A percentile compares a stretch with the other conserved stretches of the same genome.
These are phyloP conservation scores for Citrus sp. DNA, from an alignment of 345 rosid species.

Conservation along the genomic window DNA sequence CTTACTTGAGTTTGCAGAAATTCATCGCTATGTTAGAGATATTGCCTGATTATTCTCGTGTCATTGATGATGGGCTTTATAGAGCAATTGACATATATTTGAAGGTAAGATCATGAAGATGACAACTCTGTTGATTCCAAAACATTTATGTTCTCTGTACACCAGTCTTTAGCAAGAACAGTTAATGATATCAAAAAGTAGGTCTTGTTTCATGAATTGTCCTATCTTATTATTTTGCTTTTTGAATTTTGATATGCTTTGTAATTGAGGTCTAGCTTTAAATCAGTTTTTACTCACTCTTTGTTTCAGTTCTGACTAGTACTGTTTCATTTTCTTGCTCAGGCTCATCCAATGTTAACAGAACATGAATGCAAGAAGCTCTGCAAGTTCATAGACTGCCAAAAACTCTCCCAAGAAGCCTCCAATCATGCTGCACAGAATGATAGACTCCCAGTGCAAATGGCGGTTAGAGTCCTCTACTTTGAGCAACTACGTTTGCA, in stretches of 20 bases:
- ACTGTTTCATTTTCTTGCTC: background rate
- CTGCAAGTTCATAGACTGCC: constrained; percentile 66
- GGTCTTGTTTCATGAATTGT: background rate
- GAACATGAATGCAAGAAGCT: constrained; percentile 64
- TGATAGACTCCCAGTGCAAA: constrained; percentile 59
- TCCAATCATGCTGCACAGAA: constrained; percentile 61
- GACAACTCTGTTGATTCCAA: background rate
- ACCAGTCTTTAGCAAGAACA: background rate
- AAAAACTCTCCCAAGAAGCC: constrained; percentile 60
- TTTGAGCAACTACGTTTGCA: constrained; percentile 67
- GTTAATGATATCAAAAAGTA: background rate
- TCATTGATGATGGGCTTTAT: constrained; percentile 77
- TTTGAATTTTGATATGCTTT: background rate
- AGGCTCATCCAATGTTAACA: constrained; percentile 65
- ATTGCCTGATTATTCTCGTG: constrained; percentile 73
- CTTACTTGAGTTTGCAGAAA: constrained; percentile 62
- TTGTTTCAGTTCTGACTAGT: background rate
- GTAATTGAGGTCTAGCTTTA: background rate
- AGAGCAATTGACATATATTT: constrained; percentile 78
- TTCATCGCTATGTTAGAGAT: constrained; percentile 66
- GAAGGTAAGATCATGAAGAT: constrained; percentile 41
- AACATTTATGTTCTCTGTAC: background rate
- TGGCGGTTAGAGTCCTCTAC: constrained; percentile 58
- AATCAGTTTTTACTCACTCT: background rate
- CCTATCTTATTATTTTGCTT: background rate